phyloP scores from a whole-genome alignment of 2,329 filamentous ascomycete species.

The Emydomyces testavorans region DNA sequence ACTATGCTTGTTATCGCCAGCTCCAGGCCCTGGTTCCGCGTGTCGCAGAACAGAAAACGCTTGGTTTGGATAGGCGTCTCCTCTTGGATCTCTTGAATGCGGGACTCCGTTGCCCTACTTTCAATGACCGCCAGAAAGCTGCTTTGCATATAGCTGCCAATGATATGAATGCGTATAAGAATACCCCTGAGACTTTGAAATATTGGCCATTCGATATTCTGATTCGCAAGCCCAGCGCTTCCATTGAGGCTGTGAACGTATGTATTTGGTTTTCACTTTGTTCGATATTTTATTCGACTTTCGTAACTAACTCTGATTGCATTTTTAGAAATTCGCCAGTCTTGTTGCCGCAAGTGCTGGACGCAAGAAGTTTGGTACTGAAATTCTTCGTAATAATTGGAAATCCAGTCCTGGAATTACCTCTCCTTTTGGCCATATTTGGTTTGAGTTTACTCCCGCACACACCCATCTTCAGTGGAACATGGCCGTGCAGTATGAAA shows the following conservation, averaged over 20 bases:
- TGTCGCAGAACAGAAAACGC: slow-evolving; percentile 35
- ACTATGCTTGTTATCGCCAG: slow-evolving; percentile 31
- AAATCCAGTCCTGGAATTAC: slow-evolving; percentile 9
- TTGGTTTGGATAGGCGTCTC: slow-evolving; percentile 32
- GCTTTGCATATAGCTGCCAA: slow-evolving; percentile 24
- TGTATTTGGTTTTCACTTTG: neutral
- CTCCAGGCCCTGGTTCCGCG: slow-evolving; percentile 54
- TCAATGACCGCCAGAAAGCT: slow-evolving; percentile 36
- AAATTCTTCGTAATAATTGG: slow-evolving; percentile 15
- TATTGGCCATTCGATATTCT: slow-evolving; percentile 35
- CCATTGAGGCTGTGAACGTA: slow-evolving; percentile 23
- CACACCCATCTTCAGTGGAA: slow-evolving; percentile 14
- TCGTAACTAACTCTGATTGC: neutral
- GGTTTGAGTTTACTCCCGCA: slow-evolving; percentile 15
- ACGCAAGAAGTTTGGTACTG: slow-evolving; percentile 7
- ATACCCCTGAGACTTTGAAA: slow-evolving; percentile 21
- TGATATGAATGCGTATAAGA: slow-evolving; percentile 16
- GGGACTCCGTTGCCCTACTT: slow-evolving; percentile 33
- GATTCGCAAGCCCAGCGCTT: slow-evolving; percentile 20
- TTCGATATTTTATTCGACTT: neutral
- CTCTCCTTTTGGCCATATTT: slow-evolving; percentile 17
- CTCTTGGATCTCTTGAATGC: slow-evolving; percentile 31
- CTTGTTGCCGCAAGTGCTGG: slow-evolving; percentile 12
- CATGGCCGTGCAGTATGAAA: slow-evolving; percentile 15
- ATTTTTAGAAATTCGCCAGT: slow-evolving; percentile 15